These are phyloP conservation scores for Exserohilum turcica DNA, from an alignment of 2,329 filamentous ascomycete species.

Conservation along the genomic window DNA sequence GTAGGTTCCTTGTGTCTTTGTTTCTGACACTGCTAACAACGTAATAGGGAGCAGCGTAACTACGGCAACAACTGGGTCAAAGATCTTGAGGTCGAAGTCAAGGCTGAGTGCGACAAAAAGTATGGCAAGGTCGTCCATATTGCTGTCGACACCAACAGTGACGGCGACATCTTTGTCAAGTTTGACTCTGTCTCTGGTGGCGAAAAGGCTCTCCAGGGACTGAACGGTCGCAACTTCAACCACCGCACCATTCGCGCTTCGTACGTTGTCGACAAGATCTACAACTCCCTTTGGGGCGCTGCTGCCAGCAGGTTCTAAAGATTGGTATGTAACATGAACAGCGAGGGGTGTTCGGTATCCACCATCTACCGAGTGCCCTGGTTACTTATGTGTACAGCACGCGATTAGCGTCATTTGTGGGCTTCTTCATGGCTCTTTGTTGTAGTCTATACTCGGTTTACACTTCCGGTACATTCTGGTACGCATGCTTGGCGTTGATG, in stretches of 20 bases:
- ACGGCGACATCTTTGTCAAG: conserved; percentile 97
- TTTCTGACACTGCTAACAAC: conserved; percentile 18
- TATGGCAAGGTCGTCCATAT: conserved; percentile 99
- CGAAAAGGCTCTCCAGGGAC: conserved; percentile 95
- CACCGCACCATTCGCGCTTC: conserved; percentile 90
- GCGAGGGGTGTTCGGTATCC: conserved; percentile 9
- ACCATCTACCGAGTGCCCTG: conserved; percentile 7
- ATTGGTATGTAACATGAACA: conserved; percentile 22
- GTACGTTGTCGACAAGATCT: conserved; percentile 97
- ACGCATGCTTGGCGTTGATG: conserved; percentile 15
- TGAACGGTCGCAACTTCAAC: conserved; percentile 96
- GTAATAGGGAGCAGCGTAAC: conserved; percentile 31
- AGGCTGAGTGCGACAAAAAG: conserved; percentile 88
- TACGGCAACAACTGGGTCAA: conserved; percentile 71
- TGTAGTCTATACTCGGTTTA: neutral
- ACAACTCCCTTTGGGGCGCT: conserved; percentile 78
- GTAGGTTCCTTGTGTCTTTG: conserved; percentile 60
- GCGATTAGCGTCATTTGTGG: neutral
- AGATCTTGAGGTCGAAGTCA: conserved; percentile 91
- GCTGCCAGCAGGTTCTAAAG: conserved; percentile 37
- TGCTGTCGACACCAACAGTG: conserved; percentile 87
- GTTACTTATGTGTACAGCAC: conserved; percentile 14
- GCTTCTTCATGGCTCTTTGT: neutral
- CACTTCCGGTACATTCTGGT: conserved; percentile 5
- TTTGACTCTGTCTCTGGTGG: conserved; percentile 95